Evolutionary conservation across 1,284 basidiomycete species (phyloP).

Genomic region (Golubevia sp.): DNA sequence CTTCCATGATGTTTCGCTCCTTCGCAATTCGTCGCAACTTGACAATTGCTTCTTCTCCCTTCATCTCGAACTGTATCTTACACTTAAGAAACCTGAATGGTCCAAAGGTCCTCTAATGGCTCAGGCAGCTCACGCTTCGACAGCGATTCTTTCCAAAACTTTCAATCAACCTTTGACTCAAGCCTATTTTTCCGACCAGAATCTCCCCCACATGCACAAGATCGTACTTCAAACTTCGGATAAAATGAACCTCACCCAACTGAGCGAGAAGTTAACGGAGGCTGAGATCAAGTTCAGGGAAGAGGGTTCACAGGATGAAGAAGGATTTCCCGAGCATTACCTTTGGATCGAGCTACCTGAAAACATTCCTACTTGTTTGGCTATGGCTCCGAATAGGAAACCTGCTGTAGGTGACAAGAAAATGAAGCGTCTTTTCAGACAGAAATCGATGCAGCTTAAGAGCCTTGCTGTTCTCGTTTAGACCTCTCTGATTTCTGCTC

Average conservation of each 20-base stretch:
- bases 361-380: slow-evolving; percentile 67
- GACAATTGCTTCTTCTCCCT: no score
- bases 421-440: background rate
- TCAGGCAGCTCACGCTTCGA: slow-evolving; percentile 67
- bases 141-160: slow-evolving; percentile 61
- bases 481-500: background rate
- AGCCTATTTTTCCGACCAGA: slow-evolving; percentile 12
- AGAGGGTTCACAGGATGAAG: slow-evolving; percentile 2
- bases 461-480: background rate
- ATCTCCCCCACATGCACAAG: slow-evolving; percentile 51
- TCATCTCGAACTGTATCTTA: no score
- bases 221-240: slow-evolving; percentile 54
- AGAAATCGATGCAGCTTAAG: background rate
- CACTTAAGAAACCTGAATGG: slow-evolving; percentile 66
- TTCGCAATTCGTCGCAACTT: no score
- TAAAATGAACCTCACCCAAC: slow-evolving; percentile 41
- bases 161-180: slow-evolving; percentile 1
- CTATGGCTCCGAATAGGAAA: slow-evolving; percentile 67
- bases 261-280: slow-evolving; percentile 50
- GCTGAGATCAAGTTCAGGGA: slow-evolving; percentile 13
- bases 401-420: slow-evolving; percentile 54
- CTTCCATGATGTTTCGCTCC: background rate
- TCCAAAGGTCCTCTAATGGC: slow-evolving; percentile 68
- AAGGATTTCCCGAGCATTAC: slow-evolving; percentile 61
- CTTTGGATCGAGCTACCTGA: slow-evolving; percentile 69